Conservation (phyloP, 1,139 yeast species). For the Hanseniaspora uvarum region DNA sequence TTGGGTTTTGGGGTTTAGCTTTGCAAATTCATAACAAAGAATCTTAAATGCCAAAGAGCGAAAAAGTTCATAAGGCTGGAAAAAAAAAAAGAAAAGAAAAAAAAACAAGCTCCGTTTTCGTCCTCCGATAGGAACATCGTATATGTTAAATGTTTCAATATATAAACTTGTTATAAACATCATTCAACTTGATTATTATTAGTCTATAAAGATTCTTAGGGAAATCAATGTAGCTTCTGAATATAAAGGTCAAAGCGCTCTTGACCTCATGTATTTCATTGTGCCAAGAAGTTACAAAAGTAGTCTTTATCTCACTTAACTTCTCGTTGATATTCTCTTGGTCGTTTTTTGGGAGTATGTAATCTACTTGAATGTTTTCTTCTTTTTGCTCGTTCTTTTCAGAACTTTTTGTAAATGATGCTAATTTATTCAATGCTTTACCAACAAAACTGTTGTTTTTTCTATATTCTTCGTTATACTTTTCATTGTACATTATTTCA, state of each 20-base stretch:
- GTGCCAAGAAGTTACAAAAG: constrained; percentile 34
- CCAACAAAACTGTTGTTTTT: not conserved
- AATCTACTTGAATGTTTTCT: constrained; percentile 24
- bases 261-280: constrained; percentile 48
- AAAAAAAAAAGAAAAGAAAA: not conserved
- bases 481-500: constrained; percentile 43
- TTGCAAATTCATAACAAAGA: not conserved
- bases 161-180: constrained; percentile 65
- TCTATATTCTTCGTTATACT: constrained; percentile 23
- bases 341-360: constrained; percentile 24
- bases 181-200: constrained; percentile 40
- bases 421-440: not conserved
- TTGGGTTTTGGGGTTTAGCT: not conserved
- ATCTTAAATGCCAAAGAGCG: too few relatives aligned
- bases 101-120: constrained; percentile 16
- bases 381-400: constrained; percentile 19
- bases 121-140: not conserved
- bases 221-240: constrained; percentile 55
- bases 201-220: constrained; percentile 54
- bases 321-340: constrained; percentile 15
- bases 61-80: not conserved
- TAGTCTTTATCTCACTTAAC: constrained; percentile 2
- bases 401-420: not conserved
- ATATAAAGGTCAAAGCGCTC: constrained; percentile 58
- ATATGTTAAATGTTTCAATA: not conserved